These are phyloP conservation scores for Talaromyces sp. DNA, from an alignment of 2,329 filamentous ascomycete genomes.

Conservation along the genomic window DNA sequence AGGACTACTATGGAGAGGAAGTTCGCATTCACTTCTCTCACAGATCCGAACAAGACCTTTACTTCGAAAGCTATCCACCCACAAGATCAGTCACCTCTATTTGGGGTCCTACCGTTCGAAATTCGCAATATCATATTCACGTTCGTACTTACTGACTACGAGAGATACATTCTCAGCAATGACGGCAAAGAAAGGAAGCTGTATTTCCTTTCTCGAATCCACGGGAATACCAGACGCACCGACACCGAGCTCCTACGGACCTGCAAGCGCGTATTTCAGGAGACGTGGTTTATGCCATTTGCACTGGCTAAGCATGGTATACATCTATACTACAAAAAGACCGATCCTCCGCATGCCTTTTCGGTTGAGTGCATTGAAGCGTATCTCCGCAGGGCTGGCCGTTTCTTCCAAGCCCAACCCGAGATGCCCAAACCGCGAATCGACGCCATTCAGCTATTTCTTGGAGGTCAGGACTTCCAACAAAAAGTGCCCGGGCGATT, in stretches of 20 bases:
- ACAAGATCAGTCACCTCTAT: conserved; percentile 33
- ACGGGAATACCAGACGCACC: conserved; percentile 38
- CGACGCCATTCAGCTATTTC: no score
- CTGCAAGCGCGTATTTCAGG: conserved; percentile 45
- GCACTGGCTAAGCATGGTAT: conserved; percentile 40
- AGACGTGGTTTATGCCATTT: conserved; percentile 47
- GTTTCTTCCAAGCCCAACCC: no score
- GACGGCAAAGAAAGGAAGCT: not conserved
- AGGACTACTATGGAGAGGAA: not conserved
- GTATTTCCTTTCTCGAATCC: not conserved
- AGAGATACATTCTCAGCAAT: conserved; percentile 21
- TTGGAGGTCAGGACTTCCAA: no score
- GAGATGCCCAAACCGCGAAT: no score
- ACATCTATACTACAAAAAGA: no score
- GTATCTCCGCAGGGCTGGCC: no score
- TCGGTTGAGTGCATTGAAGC: no score
- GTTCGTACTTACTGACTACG: conserved; percentile 40
- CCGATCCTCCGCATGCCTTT: no score
- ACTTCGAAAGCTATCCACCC: not conserved
- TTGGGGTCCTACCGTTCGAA: conserved; percentile 48
- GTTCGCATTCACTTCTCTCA: not conserved
- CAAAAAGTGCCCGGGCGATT: no score
- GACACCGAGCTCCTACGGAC: conserved; percentile 44
- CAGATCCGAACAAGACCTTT: not conserved
- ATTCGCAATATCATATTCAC: conserved; percentile 51